These are phyloP conservation scores for Chaetomium globosum DNA, from an alignment of 2,329 filamentous ascomycete species.

Conservation along the genomic window DNA sequence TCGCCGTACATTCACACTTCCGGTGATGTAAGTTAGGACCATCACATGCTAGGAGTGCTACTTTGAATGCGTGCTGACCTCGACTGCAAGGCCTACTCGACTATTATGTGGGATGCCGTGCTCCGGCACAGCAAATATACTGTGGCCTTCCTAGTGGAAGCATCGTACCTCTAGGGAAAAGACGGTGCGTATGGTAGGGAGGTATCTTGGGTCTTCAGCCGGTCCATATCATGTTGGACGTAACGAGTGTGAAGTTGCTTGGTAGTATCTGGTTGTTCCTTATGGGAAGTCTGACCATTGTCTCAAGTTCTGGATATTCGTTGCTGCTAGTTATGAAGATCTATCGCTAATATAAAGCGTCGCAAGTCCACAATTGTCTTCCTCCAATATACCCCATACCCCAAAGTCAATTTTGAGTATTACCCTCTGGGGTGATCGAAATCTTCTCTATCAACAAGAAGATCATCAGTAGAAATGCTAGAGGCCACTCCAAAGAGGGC, in stretches of 20 bases:
- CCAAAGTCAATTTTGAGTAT: background rate
- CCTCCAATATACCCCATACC: too few species aligned
- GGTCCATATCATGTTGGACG: too few species aligned
- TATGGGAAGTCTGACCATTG: too few species aligned
- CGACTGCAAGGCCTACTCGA: constrained; percentile 39
- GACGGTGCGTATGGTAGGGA: background rate
- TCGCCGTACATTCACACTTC: constrained; percentile 42
- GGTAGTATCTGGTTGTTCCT: too few species aligned
- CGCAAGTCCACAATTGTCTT: too few species aligned
- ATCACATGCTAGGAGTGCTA: background rate
- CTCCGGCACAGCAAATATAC: constrained; percentile 44
- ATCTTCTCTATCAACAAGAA: constrained; percentile 16
- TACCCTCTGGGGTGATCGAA: background rate
- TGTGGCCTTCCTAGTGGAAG: constrained; percentile 45
- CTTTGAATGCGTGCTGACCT: constrained; percentile 2
- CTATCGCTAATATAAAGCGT: too few species aligned
- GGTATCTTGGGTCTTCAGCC: too few species aligned
- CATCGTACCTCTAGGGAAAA: constrained; percentile 40
- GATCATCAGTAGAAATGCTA: constrained; percentile 21
- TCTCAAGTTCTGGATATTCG: too few species aligned
- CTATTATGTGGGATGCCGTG: constrained; percentile 44
- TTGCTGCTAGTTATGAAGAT: too few species aligned
- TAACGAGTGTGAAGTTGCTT: too few species aligned
- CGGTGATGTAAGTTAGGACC: constrained; percentile 42
- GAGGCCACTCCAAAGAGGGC: constrained; percentile 42